Evolutionary conservation across 2,329 filamentous ascomycete genomes (phyloP).

Genomic region (Lecanicillium sp.): DNA sequence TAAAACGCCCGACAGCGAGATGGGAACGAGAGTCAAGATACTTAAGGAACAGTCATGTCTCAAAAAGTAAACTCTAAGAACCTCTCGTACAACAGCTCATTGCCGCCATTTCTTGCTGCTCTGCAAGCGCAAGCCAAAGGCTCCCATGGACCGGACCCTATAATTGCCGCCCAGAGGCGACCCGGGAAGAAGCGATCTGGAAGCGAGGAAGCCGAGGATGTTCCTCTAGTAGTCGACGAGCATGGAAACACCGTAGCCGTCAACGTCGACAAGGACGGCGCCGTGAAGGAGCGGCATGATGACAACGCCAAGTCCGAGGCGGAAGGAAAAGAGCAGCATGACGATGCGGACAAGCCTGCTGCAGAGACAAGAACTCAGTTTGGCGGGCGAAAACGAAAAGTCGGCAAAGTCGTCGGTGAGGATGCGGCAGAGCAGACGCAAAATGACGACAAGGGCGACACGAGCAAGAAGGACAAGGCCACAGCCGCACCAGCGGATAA

Average conservation of each 20-base stretch:
- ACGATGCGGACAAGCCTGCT: conserved; percentile 15
- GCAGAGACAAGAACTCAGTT: conserved; percentile 21
- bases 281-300: conserved; percentile 21
- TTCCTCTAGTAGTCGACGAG: conserved; percentile 67
- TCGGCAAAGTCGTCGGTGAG: conserved; percentile 39
- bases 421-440: conserved; percentile 11
- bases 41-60: conserved; percentile 19
- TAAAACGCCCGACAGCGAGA: no score
- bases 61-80: conserved; percentile 58
- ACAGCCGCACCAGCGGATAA: conserved; percentile 6
- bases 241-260: conserved; percentile 55
- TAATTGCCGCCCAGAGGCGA: conserved; percentile 42
- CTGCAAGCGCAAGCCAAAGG: conserved; percentile 43
- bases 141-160: conserved; percentile 43
- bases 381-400: conserved; percentile 46
- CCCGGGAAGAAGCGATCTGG: conserved; percentile 46
- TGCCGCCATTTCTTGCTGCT: conserved; percentile 47
- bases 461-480: conserved; percentile 16
- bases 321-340: conserved; percentile 19
- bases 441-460: conserved; percentile 19
- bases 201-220: conserved; percentile 69
- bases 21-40: no score
- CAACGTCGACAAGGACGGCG: conserved; percentile 36
- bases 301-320: conserved; percentile 11
- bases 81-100: conserved; percentile 48